A percentile compares a stretch with the other conserved stretches of the same genome.
phyloP scores from a whole-genome alignment of 2,329 filamentous ascomycete genomes.

The Penicillium sp. region DNA sequence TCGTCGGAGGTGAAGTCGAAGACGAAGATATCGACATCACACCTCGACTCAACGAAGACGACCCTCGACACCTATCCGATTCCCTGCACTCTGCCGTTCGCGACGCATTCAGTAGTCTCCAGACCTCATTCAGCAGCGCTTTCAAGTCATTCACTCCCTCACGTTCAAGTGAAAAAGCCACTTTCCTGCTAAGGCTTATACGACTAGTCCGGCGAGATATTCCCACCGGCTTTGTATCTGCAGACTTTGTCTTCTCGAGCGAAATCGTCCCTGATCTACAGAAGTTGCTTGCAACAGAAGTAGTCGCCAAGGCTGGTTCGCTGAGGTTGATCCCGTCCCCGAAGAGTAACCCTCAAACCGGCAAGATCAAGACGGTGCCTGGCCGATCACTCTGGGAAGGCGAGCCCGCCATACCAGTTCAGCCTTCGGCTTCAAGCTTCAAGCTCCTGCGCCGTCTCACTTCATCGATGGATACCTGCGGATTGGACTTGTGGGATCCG shows the following conservation, averaged over 20 bases:
- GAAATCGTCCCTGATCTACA: conserved; percentile 65
- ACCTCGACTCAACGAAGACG: conserved; percentile 65
- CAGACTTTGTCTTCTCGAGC: conserved; percentile 53
- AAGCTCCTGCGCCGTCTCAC: conserved; percentile 66
- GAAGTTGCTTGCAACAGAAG: conserved; percentile 54
- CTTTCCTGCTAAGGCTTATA: conserved; percentile 69
- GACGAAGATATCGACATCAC: conserved; percentile 36
- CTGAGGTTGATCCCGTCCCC: conserved; percentile 34
- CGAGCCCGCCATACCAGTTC: conserved; percentile 68
- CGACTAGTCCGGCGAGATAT: conserved; percentile 70
- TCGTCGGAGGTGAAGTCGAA: conserved; percentile 42
- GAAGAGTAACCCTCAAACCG: conserved; percentile 18
- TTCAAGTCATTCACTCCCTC: conserved; percentile 49
- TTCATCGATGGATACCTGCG: conserved; percentile 65
- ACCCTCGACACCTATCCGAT: conserved; percentile 63
- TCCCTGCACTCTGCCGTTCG: conserved; percentile 57
- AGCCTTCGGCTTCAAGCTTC: conserved; percentile 74
- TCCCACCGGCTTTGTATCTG: conserved; percentile 50
- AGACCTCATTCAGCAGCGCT: conserved; percentile 41
- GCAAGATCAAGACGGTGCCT: conserved; percentile 51
- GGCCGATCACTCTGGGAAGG: conserved; percentile 78
- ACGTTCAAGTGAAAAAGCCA: conserved; percentile 50
- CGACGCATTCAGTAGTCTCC: conserved; percentile 57
- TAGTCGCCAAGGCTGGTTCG: conserved; percentile 47
- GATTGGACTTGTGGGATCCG: conserved; percentile 78